phyloP scores from a whole-genome alignment of 495 filamentous ascomycete species.

The Penicillium riverlandense region DNA sequence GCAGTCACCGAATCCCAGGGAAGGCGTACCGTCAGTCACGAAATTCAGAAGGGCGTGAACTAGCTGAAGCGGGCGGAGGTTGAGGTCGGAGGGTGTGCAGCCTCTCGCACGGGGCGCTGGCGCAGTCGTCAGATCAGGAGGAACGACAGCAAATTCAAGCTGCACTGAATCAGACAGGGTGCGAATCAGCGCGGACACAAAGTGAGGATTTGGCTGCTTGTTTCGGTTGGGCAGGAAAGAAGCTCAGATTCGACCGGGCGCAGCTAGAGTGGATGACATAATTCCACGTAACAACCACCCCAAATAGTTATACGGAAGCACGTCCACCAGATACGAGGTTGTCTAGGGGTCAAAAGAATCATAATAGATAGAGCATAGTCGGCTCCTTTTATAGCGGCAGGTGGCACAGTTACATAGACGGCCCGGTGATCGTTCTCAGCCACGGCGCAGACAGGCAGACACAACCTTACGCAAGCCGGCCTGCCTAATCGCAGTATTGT shows the following conservation, averaged over 20 bases:
- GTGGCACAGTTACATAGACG: background rate
- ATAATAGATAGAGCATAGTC: background rate
- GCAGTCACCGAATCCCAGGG: background rate
- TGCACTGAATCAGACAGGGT: too few species aligned
- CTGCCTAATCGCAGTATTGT: too few species aligned
- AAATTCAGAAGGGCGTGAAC: constrained; percentile 10
- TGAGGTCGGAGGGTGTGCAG: constrained; percentile 20
- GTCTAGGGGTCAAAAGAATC: too few species aligned
- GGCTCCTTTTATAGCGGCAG: too few species aligned
- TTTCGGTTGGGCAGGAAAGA: too few species aligned
- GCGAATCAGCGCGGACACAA: constrained; percentile 4
- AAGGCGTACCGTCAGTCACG: constrained; percentile 15
- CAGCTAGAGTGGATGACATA: constrained; percentile 30
- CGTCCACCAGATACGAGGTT: too few species aligned
- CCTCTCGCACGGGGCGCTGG: background rate
- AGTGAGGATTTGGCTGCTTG: background rate
- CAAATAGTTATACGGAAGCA: too few species aligned
- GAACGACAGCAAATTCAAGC: too few species aligned
- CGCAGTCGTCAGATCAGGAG: too few species aligned
- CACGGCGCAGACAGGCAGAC: background rate
- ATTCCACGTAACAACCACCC: constrained; percentile 24
- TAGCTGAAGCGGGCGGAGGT: constrained; percentile 10
- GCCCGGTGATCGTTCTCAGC: too few species aligned
- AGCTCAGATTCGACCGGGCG: background rate
- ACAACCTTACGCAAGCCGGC: background rate